Base-by-base conservation (phyloP, 192 early-diverging fungal genomes). In the Backusella tuberculispora region DNA sequence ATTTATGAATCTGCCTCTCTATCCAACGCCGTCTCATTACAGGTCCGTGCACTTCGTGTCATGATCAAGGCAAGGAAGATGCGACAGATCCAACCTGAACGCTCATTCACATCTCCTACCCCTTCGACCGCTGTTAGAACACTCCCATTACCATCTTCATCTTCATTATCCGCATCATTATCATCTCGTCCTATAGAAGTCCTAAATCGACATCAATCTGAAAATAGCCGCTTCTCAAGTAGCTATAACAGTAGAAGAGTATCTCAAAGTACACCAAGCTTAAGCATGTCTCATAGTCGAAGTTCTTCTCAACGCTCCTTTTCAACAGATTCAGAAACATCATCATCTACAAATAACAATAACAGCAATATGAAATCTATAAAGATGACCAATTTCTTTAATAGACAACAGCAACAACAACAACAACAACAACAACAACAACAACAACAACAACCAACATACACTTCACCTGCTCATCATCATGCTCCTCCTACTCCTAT, bases 1-100 rank as follows among this genome's bases (percentile, higher is more conserved):
- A 85, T 92, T 26, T 92, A 86, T 66, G 91, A 92, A 72, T 89
- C 90, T 0, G 89, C 88, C 13, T 85, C 88, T 44, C 81, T 88
- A 1, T 89, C 89, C 2, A 85, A 87, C 14, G 87, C 88, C 67
- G 83, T 85, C 42, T 86, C 88, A 14, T 81, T 92, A 48, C 91
- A 92, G 71, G 83, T 87, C 43, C 79, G 86, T 29, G 83, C 86
- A 6, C 70, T 87, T 7, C 84, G 85, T 66, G 86, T 85, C 4
- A 83, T 87, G 81, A 83, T 87, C 66, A 80, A 81, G n/a, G 84
- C 86, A 29, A 84, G 84, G 60, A 87, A 87, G 65, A 85, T 85
- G 76, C 66, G 82, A 24, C 72, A 73, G 34, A 60, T 60, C 5
- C 53, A 60, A 60, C 53, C 53, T 10, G 53, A 60, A 26, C 53